phyloP scores from a whole-genome alignment of 306 rosid species.

The Fragaria vesca region DNA sequence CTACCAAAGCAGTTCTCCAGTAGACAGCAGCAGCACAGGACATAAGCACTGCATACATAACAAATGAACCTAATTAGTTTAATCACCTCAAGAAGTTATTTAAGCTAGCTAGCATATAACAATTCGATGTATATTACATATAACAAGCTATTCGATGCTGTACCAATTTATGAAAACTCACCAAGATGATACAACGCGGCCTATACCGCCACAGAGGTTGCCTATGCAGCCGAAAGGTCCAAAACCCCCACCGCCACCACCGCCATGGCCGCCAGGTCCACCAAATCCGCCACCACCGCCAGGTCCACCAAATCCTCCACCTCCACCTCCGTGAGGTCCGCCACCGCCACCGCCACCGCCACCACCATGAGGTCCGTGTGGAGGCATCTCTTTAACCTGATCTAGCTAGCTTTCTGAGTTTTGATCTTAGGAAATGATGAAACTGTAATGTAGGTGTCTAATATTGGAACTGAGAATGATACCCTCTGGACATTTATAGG shows the following conservation, averaged over 20 bases:
- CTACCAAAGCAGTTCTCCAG: constrained; percentile 43
- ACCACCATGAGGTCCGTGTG: constrained; percentile 31
- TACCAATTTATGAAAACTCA: constrained; percentile 17
- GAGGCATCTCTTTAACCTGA: constrained; percentile 40
- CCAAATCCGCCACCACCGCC: neutral
- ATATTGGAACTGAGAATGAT: neutral
- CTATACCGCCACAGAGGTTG: constrained; percentile 38
- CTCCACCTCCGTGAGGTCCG: neutral
- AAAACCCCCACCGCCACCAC: neutral
- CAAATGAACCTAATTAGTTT: neutral
- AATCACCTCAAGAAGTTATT: neutral
- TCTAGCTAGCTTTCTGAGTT: neutral
- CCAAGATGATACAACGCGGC: constrained; percentile 45
- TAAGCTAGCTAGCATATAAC: neutral
- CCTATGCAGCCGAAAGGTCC: constrained; percentile 37
- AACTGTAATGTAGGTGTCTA: neutral
- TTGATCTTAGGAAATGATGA: neutral
- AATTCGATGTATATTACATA: neutral
- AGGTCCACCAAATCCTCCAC: neutral
- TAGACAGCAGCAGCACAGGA: constrained; percentile 60
- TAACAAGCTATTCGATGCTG: neutral
- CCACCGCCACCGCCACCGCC: neutral
- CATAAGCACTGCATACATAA: constrained; percentile 22
- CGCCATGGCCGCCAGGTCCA: neutral
- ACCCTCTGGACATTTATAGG: neutral